phyloP scores from a whole-genome alignment of 108 stramenopile genomes.

The Nitzschia sp. region DNA sequence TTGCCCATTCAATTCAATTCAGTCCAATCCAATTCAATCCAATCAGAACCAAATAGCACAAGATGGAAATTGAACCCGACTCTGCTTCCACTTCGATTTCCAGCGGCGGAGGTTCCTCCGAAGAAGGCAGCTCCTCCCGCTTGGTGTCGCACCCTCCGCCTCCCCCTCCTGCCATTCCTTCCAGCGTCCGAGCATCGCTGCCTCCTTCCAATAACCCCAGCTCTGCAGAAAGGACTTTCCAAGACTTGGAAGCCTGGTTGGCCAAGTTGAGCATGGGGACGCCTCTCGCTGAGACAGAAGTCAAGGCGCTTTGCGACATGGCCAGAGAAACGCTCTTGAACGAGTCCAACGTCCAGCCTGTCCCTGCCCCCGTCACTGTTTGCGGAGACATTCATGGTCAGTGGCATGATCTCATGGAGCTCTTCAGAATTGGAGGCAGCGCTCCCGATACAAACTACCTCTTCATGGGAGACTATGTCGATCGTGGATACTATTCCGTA shows the following conservation, averaged over 20 bases:
- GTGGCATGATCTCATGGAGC: conserved; percentile 93
- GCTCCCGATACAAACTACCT: conserved; percentile 97
- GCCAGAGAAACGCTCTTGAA: conserved; percentile 77
- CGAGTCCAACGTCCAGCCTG: conserved; percentile 88
- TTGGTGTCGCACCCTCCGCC: conserved; percentile 16
- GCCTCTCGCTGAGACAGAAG: conserved; percentile 82
- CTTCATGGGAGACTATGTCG: conserved; percentile 99
- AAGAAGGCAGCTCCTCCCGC: background rate
- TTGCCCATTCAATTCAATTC: too few species aligned
- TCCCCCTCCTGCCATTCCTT: conserved; percentile 8
- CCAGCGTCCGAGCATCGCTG: conserved; percentile 11
- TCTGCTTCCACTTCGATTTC: conserved; percentile 42
- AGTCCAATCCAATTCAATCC: too few species aligned
- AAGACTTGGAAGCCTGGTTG: conserved; percentile 84
- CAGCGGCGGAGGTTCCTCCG: conserved; percentile 19
- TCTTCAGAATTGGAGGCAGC: conserved; percentile 91
- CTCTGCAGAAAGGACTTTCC: conserved; percentile 40
- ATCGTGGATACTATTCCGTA: conserved; percentile 97
- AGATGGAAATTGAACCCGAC: conserved; percentile 45
- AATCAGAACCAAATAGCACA: background rate
- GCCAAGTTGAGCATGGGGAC: conserved; percentile 80
- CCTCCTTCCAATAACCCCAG: conserved; percentile 14
- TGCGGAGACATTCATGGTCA: conserved; percentile 92
- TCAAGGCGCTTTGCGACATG: conserved; percentile 79
- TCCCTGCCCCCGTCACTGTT: conserved; percentile 91